Evolutionary conservation across 768 basidiomycete genomes (phyloP).

Genomic region (Boletus huronensis): DNA sequence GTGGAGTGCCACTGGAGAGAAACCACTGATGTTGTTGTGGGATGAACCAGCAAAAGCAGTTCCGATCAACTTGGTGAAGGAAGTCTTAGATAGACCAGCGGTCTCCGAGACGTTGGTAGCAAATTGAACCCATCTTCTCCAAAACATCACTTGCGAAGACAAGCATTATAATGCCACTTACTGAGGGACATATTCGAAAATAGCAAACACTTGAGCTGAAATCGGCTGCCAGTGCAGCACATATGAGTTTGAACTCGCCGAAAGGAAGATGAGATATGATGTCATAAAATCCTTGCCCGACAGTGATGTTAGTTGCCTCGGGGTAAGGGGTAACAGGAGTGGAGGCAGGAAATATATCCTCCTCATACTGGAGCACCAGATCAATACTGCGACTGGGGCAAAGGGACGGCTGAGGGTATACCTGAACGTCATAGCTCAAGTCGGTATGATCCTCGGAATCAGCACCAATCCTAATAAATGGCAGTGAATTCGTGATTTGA

Average conservation of each 20-base stretch:
- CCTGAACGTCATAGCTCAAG: conserved; percentile 48
- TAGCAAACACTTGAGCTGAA: not conserved
- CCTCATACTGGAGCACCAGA: conserved; percentile 35
- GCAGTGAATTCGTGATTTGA: conserved; percentile 46
- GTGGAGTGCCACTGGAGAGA: too few species aligned
- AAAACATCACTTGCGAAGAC: not conserved
- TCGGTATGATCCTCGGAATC: conserved; percentile 56
- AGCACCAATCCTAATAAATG: conserved; percentile 59
- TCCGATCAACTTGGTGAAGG: conserved; percentile 45
- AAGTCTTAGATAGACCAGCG: conserved; percentile 35
- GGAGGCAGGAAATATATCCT: conserved; percentile 48
- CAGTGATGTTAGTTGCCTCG: conserved; percentile 57
- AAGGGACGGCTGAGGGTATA: conserved; percentile 12
- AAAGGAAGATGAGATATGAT: conserved; percentile 50
- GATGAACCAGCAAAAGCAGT: conserved; percentile 50
- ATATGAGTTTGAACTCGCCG: conserved; percentile 29
- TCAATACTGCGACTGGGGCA: not conserved
- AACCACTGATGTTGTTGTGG: conserved; percentile 40
- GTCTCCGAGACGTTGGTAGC: conserved; percentile 46
- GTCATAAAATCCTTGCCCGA: conserved; percentile 55
- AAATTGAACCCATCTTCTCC: conserved; percentile 50
- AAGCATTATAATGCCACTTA: conserved; percentile 27
- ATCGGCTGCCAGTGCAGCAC: not conserved
- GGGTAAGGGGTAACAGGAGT: conserved; percentile 57
- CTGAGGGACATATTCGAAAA: conserved; percentile 48